Evolutionary conservation across 306 rosid species (phyloP), one percentile per base, ranked within the genome.

Genomic region (Rosa lucieae): DNA sequence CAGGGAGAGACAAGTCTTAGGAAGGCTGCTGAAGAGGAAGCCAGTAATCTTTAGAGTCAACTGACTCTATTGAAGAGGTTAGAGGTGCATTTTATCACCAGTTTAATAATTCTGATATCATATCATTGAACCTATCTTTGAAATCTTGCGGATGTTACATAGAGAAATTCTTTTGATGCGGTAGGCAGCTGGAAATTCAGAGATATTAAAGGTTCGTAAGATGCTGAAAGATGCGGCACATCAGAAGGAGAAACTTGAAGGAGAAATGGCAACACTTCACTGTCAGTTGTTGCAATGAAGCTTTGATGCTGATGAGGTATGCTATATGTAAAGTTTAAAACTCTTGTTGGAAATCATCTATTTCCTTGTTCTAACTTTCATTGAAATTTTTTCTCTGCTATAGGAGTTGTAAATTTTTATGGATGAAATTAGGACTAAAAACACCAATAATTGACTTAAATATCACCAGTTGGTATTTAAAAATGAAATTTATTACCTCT

Each of bases 21-120:
- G 87, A 93, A 96, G 90, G 85, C 89, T 63, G 90, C 94, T 48
- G 99, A 93, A 81, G 96, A 89, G 86, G 99, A 96, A 85, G 83
- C 79, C 77, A 82, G 78, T 46, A 88, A 73, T 82, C 90, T 93
- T 39, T 90, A 91, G 84, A 84, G 42, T 85, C 97, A 90, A 81
- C 84, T 90, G 66, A 63, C 93, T 74, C 91, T 86, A 74, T 88
- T 88, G 80, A 91, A 88, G 87, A 92, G 87, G 87, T 88, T 97
- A 37, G 98, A 93, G 94, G 99, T 93, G 73, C 73, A 88, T 58
- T 83, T 80, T 20, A 56, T 79, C 65, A 73, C 72, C 75, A 82
- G 81, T 81, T 58, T 74, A 68, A 67, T 68, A 43, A 61, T 81
- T 63, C 52, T 47, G 11, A 29, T 62, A 2, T 32, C 62, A 26